Percentiles rank a stretch among this genome's conserved stretches.
phyloP scores from a whole-genome alignment of 441 rosid genomes.

The Adansonia madagascariensis region DNA sequence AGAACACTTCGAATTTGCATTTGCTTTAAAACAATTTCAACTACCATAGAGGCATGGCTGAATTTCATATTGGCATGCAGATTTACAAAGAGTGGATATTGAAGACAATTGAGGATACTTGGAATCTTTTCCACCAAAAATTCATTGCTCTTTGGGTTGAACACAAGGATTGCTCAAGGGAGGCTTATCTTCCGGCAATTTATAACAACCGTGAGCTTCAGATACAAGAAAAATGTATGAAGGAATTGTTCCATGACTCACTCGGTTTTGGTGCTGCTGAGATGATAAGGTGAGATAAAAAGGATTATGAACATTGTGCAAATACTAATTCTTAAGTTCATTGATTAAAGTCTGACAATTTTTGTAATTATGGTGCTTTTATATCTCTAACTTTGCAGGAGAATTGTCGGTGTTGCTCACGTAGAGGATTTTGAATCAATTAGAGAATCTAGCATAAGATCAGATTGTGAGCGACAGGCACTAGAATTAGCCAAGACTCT shows the following conservation, averaged over 20 bases:
- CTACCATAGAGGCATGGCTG: background rate
- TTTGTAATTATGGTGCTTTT: background rate
- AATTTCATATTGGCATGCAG: conserved; percentile 41
- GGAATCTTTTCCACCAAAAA: conserved; percentile 64
- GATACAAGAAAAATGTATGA: conserved; percentile 59
- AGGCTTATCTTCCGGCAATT: conserved; percentile 80
- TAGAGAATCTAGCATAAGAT: conserved; percentile 55
- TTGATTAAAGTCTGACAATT: background rate
- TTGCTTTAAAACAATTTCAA: background rate
- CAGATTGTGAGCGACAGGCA: conserved; percentile 73
- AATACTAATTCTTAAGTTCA: background rate
- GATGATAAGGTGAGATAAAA: conserved; percentile 68
- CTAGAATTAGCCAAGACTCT: conserved; percentile 67
- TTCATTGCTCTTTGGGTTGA: conserved; percentile 68
- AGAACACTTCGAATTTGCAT: background rate
- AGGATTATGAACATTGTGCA: background rate
- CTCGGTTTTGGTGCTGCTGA: conserved; percentile 95
- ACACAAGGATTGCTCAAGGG: conserved; percentile 76
- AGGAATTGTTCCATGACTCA: conserved; percentile 72
- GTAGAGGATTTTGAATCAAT: conserved; percentile 93
- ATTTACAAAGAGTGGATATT: conserved; percentile 74
- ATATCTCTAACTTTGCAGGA: conserved; percentile 47
- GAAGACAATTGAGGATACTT: conserved; percentile 64
- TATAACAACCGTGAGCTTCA: conserved; percentile 62
- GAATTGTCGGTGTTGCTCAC: conserved; percentile 92